Percentiles rank a stretch among this genome's conserved stretches.
phyloP scores from a whole-genome alignment of 306 rosid genomes.

The Prunus fruticosa region DNA sequence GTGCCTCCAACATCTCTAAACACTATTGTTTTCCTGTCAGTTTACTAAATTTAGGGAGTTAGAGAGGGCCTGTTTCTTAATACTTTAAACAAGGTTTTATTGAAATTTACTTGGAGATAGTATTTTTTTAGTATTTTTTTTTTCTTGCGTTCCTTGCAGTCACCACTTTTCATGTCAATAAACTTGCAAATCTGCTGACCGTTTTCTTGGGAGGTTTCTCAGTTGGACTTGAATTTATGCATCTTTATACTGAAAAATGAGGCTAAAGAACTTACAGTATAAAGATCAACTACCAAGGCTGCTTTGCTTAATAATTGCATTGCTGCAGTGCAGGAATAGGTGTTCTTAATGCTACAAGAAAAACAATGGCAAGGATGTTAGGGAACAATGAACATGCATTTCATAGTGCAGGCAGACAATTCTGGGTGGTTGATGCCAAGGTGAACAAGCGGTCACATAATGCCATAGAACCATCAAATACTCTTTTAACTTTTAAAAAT shows the following conservation, averaged over 20 bases:
- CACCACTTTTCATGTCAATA: neutral
- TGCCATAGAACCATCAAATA: neutral
- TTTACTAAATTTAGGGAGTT: neutral
- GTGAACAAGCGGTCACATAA: constrained; percentile 38
- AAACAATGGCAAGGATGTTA: constrained; percentile 99
- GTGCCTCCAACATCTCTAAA: neutral
- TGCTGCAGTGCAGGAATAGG: constrained; percentile 97
- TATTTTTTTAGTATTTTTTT: too few species aligned
- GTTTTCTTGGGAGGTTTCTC: neutral
- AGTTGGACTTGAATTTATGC: neutral
- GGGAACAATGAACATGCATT: constrained; percentile 88
- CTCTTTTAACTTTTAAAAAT: neutral
- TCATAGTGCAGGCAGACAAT: constrained; percentile 84
- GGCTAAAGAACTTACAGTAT: constrained; percentile 3
- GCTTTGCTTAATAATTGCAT: constrained; percentile 29
- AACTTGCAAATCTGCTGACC: neutral
- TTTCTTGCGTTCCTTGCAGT: neutral
- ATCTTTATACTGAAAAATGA: constrained; percentile 13
- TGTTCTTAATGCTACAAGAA: constrained; percentile 82
- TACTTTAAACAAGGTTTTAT: neutral
- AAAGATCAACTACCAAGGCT: constrained; percentile 8
- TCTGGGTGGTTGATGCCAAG: constrained; percentile 97
- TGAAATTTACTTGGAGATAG: neutral
- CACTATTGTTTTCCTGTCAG: neutral
- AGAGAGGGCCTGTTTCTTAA: neutral